phyloP scores from a whole-genome alignment of 1,284 basidiomycete genomes.

The Pterulicium gracile region DNA sequence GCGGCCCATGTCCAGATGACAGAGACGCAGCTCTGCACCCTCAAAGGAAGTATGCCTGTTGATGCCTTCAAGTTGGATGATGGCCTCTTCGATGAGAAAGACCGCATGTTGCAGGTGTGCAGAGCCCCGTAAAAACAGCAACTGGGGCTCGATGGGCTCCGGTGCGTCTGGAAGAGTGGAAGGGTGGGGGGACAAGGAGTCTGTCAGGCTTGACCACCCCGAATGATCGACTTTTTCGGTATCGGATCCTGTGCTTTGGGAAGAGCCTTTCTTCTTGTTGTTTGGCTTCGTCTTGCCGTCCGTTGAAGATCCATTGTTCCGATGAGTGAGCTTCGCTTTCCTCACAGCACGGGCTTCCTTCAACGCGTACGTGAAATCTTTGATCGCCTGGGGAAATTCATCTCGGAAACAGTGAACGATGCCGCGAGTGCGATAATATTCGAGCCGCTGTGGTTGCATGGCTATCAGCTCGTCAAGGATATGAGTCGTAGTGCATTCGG shows the following conservation, averaged over 20 bases:
- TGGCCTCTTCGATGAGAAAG: constrained; percentile 56
- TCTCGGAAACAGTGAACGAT: constrained; percentile 80
- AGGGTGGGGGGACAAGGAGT: constrained; percentile 44
- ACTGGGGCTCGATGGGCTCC: constrained; percentile 69
- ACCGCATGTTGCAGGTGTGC: constrained; percentile 70
- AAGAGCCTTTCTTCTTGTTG: constrained; percentile 38
- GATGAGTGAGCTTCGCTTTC: constrained; percentile 46
- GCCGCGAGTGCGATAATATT: constrained; percentile 73
- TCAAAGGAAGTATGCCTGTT: constrained; percentile 44
- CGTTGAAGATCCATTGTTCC: constrained; percentile 23
- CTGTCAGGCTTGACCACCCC: constrained; percentile 38
- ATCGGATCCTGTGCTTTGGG: constrained; percentile 22
- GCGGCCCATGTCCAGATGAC: constrained; percentile 55
- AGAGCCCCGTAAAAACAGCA: constrained; percentile 71
- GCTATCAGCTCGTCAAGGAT: constrained; percentile 67
- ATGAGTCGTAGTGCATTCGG: constrained; percentile 65
- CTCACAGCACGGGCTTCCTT: constrained; percentile 62
- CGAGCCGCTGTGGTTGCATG: constrained; percentile 57
- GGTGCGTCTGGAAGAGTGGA: constrained; percentile 64
- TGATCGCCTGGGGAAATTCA: constrained; percentile 58
- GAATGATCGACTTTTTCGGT: constrained; percentile 26
- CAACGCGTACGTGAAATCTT: constrained; percentile 69
- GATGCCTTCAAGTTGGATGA: constrained; percentile 59
- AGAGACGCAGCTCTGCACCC: constrained; percentile 62
- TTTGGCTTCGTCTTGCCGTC: constrained; percentile 34